Percentiles rank a stretch among this genome's conserved stretches.
Evolutionary conservation across 768 basidiomycete species (phyloP).

Genomic region (Suillus subalutaceus): DNA sequence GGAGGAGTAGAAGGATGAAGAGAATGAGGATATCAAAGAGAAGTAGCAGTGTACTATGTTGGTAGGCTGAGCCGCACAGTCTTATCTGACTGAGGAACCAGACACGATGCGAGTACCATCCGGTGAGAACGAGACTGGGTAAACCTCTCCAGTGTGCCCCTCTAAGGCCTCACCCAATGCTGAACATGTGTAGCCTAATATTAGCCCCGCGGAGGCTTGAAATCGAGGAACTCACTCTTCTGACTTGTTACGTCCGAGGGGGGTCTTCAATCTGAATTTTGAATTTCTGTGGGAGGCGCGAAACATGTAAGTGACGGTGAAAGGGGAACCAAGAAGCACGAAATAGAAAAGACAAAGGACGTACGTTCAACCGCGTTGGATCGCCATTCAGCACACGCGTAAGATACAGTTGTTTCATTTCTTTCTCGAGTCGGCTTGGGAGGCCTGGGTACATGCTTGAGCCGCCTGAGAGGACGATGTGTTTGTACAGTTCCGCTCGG

Average conservation of each 20-base stretch:
- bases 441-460: slow-evolving; percentile 99
- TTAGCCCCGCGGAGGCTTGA: not conserved
- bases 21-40: too few relatives aligned
- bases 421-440: slow-evolving; percentile 95
- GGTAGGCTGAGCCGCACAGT: too few relatives aligned
- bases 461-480: slow-evolving; percentile 96
- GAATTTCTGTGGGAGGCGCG: slow-evolving; percentile 74
- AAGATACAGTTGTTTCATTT: slow-evolving; percentile 99
- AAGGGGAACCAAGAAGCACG: slow-evolving; percentile 3
- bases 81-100: too few relatives aligned
- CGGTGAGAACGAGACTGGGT: too few relatives aligned
- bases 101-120: too few relatives aligned
- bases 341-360: slow-evolving; percentile 34
- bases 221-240: slow-evolving; percentile 70
- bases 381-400: slow-evolving; percentile 86
- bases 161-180: too few relatives aligned
- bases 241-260: slow-evolving; percentile 67
- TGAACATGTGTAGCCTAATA: too few relatives aligned
- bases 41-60: too few relatives aligned
- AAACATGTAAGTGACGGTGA: not conserved
- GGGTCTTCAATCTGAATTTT: slow-evolving; percentile 99
- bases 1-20: too few relatives aligned
- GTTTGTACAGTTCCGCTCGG: slow-evolving; percentile 93
- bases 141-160: too few relatives aligned
- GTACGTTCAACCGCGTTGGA: slow-evolving; percentile 80